Evolutionary conservation across 2,329 filamentous ascomycete species (phyloP).

Genomic region (Sporothrix variecibatus): DNA sequence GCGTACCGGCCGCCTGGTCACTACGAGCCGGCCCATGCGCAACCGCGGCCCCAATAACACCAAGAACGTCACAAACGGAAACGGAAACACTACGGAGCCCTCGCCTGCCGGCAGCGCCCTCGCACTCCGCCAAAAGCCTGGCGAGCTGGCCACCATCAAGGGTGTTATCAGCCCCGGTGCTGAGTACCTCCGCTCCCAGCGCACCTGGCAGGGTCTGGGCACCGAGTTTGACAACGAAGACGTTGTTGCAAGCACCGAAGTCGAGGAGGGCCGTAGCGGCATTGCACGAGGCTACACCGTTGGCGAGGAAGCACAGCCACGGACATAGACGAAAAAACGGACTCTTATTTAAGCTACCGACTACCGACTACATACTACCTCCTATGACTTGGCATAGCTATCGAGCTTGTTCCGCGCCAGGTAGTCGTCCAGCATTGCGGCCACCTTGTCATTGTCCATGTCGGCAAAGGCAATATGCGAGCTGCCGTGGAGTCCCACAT

Average conservation of each 20-base stretch:
- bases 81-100: slow-evolving; percentile 26
- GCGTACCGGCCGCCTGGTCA: slow-evolving; percentile 80
- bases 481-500: slow-evolving; percentile 33
- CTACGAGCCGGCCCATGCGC: slow-evolving; percentile 74
- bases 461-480: slow-evolving; percentile 37
- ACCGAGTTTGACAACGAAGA: slow-evolving; percentile 67
- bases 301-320: slow-evolving; percentile 48
- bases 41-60: slow-evolving; percentile 34
- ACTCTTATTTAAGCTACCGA: background rate
- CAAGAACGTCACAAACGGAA: slow-evolving; percentile 5
- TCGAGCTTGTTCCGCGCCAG: slow-evolving; percentile 30
- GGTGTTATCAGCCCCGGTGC: slow-evolving; percentile 89
- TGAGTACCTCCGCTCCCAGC: slow-evolving; percentile 76
- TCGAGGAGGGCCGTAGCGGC: slow-evolving; percentile 85
- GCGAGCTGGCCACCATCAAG: slow-evolving; percentile 76
- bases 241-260: slow-evolving; percentile 58
- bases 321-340: slow-evolving; percentile 20
- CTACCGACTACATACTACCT: background rate
- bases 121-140: slow-evolving; percentile 54
- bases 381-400: slow-evolving; percentile 23
- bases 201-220: slow-evolving; percentile 90
- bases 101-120: slow-evolving; percentile 52
- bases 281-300: slow-evolving; percentile 87
- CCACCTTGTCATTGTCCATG: slow-evolving; percentile 35
- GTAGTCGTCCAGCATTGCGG: slow-evolving; percentile 33